Conservation (phyloP, 495 filamentous ascomycete genomes). For the Aspergillus haitiensis region DNA sequence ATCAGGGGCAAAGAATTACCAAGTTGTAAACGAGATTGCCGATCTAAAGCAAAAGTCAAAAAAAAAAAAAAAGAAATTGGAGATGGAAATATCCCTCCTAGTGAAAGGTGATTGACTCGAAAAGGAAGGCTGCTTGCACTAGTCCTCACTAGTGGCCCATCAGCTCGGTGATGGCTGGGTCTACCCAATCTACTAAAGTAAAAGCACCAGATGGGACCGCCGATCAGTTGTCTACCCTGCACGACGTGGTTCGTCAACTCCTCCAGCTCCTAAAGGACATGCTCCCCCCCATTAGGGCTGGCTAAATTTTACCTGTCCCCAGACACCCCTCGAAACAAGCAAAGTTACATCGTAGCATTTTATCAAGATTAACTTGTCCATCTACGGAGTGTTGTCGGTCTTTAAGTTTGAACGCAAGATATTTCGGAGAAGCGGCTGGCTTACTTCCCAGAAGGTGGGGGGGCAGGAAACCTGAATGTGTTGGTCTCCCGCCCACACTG, state of each 20-base stretch:
- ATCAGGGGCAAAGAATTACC: neutral
- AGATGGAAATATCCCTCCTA: neutral
- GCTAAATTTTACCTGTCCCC: neutral
- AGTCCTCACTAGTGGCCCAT: conserved; percentile 5
- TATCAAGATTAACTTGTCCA: neutral
- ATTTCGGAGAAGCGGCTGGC: too few species aligned
- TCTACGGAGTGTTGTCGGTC: too few species aligned
- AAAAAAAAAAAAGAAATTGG: neutral
- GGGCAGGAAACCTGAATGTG: too few species aligned
- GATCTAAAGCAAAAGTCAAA: neutral
- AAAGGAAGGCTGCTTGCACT: neutral
- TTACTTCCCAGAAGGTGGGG: too few species aligned
- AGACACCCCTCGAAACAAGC: neutral
- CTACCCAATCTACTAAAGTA: neutral
- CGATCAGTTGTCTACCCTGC: neutral
- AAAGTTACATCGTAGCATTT: conserved; percentile 5
- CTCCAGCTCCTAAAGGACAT: neutral
- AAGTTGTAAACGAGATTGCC: too few species aligned
- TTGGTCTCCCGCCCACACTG: too few species aligned
- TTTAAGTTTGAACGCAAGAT: too few species aligned
- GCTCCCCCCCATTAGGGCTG: neutral
- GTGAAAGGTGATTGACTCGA: conserved; percentile 1
- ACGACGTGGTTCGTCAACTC: neutral
- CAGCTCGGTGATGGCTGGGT: conserved; percentile 1
- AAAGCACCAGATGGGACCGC: conserved; percentile 1